Evolutionary conservation across 2,329 filamentous ascomycete species (phyloP).

Genomic region (Zymoseptoria crescenta): DNA sequence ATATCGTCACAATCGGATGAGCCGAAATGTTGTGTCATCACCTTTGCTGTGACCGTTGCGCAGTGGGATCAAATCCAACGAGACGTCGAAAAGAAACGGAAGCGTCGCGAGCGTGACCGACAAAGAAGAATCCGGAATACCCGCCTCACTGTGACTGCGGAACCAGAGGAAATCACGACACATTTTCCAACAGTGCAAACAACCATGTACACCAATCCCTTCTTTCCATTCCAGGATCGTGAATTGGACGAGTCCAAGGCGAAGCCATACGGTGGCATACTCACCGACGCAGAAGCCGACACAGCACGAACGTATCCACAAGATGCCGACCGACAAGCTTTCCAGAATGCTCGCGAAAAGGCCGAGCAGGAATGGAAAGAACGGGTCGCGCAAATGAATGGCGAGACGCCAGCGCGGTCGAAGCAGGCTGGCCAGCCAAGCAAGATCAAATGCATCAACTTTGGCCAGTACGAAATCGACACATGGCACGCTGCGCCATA

Average conservation of each 20-base stretch:
- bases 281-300: slow-evolving; percentile 82
- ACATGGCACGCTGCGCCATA: slow-evolving; percentile 99
- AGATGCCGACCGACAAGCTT: slow-evolving; percentile 71
- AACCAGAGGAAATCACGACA: slow-evolving; percentile 34
- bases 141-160: slow-evolving; percentile 31
- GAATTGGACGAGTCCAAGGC: slow-evolving; percentile 83
- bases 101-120: slow-evolving; percentile 39
- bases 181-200: slow-evolving; percentile 54
- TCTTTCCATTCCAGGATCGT: slow-evolving; percentile 82
- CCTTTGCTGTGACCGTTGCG: slow-evolving; percentile 30
- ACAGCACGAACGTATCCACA: slow-evolving; percentile 81
- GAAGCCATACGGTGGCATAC: slow-evolving; percentile 91
- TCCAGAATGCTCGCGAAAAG: slow-evolving; percentile 81
- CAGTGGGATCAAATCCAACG: slow-evolving; percentile 30
- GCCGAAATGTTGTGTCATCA: slow-evolving; percentile 47
- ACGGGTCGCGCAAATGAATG: slow-evolving; percentile 54
- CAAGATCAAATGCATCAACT: slow-evolving; percentile 98
- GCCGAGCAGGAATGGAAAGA: slow-evolving; percentile 88
- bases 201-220: slow-evolving; percentile 63
- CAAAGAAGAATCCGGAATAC: slow-evolving; percentile 35
- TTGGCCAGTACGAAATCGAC: slow-evolving; percentile 95
- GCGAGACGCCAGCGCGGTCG: slow-evolving; percentile 47
- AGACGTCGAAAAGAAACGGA: slow-evolving; percentile 47
- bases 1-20: slow-evolving; percentile 27
- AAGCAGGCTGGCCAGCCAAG: slow-evolving; percentile 82